These are phyloP conservation scores for Colletotrichum destructivum DNA, from an alignment of 2,329 filamentous ascomycete species.

Conservation along the genomic window DNA sequence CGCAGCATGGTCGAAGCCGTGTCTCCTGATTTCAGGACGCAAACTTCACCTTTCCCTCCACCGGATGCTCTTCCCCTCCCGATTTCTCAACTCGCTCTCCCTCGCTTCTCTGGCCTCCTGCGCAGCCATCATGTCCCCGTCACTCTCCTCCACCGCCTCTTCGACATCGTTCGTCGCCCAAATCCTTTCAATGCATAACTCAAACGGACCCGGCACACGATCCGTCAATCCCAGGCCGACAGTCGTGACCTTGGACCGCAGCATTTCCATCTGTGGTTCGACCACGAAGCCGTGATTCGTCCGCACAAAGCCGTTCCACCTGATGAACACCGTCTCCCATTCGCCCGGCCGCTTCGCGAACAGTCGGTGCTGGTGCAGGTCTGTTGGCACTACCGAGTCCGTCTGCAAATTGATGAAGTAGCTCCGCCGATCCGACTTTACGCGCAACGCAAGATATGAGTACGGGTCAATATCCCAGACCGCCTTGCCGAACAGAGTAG, in stretches of 20 bases:
- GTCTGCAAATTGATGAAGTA: constrained; percentile 98
- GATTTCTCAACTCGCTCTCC: constrained; percentile 54
- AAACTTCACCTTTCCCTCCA: constrained; percentile 47
- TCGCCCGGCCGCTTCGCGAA: constrained; percentile 84
- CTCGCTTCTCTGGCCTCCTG: constrained; percentile 30
- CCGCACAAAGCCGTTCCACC: constrained; percentile 92
- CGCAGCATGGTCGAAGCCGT: background rate
- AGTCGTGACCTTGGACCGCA: constrained; percentile 87
- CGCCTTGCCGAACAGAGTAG: constrained; percentile 87
- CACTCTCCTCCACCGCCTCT: constrained; percentile 43
- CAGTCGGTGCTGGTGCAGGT: constrained; percentile 94
- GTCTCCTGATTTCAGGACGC: background rate
- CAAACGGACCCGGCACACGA: constrained; percentile 88
- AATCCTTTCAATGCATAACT: constrained; percentile 86
- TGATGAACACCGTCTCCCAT: constrained; percentile 96
- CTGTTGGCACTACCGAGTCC: constrained; percentile 92
- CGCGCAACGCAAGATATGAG: constrained; percentile 85
- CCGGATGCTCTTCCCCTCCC: constrained; percentile 55
- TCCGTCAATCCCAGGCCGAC: constrained; percentile 93
- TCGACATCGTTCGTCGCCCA: constrained; percentile 85
- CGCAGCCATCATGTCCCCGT: constrained; percentile 36
- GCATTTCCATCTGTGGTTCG: constrained; percentile 91
- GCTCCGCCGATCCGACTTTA: constrained; percentile 91
- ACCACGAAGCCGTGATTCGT: constrained; percentile 94
- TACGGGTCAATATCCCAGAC: constrained; percentile 94